Base-by-base conservation (phyloP, 257 asterid genomes). In the Asclepias syriaca region DNA sequence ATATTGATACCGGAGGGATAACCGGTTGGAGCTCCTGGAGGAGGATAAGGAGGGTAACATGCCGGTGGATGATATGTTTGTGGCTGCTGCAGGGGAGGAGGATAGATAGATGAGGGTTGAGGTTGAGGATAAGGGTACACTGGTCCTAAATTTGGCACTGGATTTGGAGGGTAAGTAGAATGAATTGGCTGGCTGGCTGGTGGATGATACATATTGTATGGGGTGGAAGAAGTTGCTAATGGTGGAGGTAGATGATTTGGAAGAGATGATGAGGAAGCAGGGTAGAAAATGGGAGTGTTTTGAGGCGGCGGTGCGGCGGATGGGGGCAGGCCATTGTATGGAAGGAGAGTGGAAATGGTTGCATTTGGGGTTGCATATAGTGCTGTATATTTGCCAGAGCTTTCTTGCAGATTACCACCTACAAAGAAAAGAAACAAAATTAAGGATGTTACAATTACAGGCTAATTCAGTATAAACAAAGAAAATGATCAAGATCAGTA, bases 311-410 rank as follows among this genome's bases (percentile, higher is more conserved):
- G 37, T 22, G 40, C 54, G 13, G 69, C 49, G 1, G 74, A 60
- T 6, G 80, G 80, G 49, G 68, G 63, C n/a, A 56, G 56, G 37
- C 78, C 78, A 60, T 78, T 73, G 69, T 78, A 73, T n/a, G 81
- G 81, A 34, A 73, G 39, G 53, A 77, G 71, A 18, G 74, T 73
- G 13, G 81, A 78, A 55, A 78, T 73, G 8, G 78, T 73, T 19
- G 81, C 72, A 63, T 78, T 73, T 37, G 78, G 81, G 1, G 81
- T 68, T 14, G 81, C 81, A 21, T 68, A 73, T 21, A 67, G 49
- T 11, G 67, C n/a, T 13, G 72, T 11, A 46, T 29, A 29, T 15
- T 75, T 59, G 11, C 32, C 29, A n/a, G 72, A 40, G 53, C 61
- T 53, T 8, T 46, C 67, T 15, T 53, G 61, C 16, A 15, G 34